Evolutionary conservation across 495 filamentous ascomycete species (phyloP), one percentile per base, ranked within the genome.

Genomic region (Aspergillus bridgeri): DNA sequence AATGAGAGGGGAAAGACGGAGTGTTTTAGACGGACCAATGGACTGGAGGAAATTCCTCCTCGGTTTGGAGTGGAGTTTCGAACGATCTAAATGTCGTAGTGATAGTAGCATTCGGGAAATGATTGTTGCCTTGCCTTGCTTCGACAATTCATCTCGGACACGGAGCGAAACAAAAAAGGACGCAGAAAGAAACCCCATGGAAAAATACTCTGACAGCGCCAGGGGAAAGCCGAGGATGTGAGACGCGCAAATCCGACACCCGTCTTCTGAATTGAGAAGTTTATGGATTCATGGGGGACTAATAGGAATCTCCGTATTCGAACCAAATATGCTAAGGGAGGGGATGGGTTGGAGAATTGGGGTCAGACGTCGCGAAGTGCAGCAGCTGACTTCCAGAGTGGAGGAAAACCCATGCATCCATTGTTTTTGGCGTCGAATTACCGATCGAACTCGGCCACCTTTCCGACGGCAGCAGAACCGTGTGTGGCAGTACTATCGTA

Each of bases 401-500:
- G 50, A 52, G 33, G 50, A 33, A 52, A 7, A 52, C 22, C 50
- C 50, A 52, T 42, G 29, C 33, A 21, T 15, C 21, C 27, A 52
- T 21, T 19, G 42, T 8, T 21, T 43, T 5, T 22, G 50, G 50
- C n/a, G 33, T 42, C 50, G 19, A 52, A 43, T 52, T 42, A 52
- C 18, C 24, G 33, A 23, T 15, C 6, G 17, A 21, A 13, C 20
- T 43, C 50, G 38, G n/a, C n/a, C 50, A 42, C 29, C 7, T 5
- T 21, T 25, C 13, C 25, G 49, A 51, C 22, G n/a, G 50, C 13
- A 15, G 27, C 21, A 42, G 25, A 27, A 27, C 42, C 33, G 33
- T 38, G 33, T 15, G 17, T 11, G 33, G 33, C 33, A 15, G 9
- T 18, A 48, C n/a, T 23, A n/a, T n/a, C n/a, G n/a, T 50, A 15